phyloP scores from a whole-genome alignment of 2,329 filamentous ascomycete species.

The Fusarium fracticaudum region DNA sequence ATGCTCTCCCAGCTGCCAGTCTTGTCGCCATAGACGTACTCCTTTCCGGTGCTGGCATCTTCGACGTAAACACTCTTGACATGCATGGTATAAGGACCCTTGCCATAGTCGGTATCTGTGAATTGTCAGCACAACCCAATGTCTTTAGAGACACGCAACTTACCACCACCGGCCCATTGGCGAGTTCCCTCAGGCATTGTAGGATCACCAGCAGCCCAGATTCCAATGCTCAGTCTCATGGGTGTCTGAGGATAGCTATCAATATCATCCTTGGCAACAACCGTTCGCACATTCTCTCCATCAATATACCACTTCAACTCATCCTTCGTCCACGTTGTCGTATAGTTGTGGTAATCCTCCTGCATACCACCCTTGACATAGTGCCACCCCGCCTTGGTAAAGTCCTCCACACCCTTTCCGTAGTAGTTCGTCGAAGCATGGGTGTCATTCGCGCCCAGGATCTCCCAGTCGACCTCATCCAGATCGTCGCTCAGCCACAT shows the following conservation, averaged over 20 bases:
- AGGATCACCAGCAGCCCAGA: conserved; percentile 71
- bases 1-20: conserved; percentile 73
- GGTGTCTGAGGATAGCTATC: conserved; percentile 79
- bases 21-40: conserved; percentile 72
- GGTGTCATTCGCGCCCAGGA: conserved; percentile 73
- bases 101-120: conserved; percentile 66
- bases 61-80: conserved; percentile 68
- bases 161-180: conserved; percentile 73
- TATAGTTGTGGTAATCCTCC: conserved; percentile 77
- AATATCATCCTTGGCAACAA: conserved; percentile 69
- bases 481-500: conserved; percentile 86
- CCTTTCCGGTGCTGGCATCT: conserved; percentile 69
- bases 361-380: conserved; percentile 63
- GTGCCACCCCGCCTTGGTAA: conserved; percentile 70
- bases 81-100: conserved; percentile 78
- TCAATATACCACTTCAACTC: conserved; percentile 77
- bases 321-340: conserved; percentile 76
- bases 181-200: conserved; percentile 65
- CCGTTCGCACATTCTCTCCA: conserved; percentile 69
- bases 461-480: conserved; percentile 91
- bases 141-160: background rate
- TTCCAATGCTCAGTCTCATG: conserved; percentile 74
- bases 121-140: background rate
- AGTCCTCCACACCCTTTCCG: conserved; percentile 75
- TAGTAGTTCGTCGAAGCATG: conserved; percentile 80